Evolutionary conservation across 495 filamentous ascomycete species (phyloP).

Genomic region (Chaetomium tenue): DNA sequence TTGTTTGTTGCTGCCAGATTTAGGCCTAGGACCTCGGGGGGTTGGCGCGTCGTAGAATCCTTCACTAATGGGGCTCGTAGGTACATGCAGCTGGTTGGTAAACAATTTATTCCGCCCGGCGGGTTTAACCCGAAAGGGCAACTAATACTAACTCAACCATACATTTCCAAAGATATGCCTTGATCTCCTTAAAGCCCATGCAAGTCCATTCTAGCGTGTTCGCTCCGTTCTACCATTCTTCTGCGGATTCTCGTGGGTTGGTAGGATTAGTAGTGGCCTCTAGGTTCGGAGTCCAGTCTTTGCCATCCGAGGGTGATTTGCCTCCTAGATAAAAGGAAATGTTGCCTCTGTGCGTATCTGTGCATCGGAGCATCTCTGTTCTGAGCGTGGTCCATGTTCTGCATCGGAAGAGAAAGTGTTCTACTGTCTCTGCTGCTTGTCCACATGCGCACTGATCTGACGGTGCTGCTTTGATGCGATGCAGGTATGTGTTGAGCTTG

Average conservation of each 20-base stretch:
- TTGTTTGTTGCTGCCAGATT: too few relatives aligned
- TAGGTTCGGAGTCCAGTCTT: neutral
- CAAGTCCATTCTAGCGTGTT: neutral
- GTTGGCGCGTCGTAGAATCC: too few relatives aligned
- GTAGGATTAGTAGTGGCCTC: neutral
- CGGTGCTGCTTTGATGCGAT: neutral
- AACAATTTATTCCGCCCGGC: too few relatives aligned
- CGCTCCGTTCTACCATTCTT: neutral
- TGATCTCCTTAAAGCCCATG: neutral
- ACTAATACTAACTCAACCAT: neutral
- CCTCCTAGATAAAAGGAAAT: slow-evolving; percentile 1
- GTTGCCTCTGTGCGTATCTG: neutral
- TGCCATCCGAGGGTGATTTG: slow-evolving; percentile 2
- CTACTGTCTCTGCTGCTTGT: neutral
- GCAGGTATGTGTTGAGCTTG: neutral
- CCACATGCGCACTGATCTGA: neutral
- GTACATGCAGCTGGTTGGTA: too few relatives aligned
- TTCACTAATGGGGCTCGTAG: too few relatives aligned
- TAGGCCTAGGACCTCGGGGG: too few relatives aligned
- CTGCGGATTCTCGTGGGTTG: neutral
- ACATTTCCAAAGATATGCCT: neutral
- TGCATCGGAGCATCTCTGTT: neutral
- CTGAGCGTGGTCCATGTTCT: neutral
- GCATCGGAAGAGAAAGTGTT: slow-evolving; percentile 5
- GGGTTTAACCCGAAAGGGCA: neutral